These are phyloP conservation scores for Umbilicaria muhlenbergii DNA, from an alignment of 495 filamentous ascomycete species.

Conservation along the genomic window DNA sequence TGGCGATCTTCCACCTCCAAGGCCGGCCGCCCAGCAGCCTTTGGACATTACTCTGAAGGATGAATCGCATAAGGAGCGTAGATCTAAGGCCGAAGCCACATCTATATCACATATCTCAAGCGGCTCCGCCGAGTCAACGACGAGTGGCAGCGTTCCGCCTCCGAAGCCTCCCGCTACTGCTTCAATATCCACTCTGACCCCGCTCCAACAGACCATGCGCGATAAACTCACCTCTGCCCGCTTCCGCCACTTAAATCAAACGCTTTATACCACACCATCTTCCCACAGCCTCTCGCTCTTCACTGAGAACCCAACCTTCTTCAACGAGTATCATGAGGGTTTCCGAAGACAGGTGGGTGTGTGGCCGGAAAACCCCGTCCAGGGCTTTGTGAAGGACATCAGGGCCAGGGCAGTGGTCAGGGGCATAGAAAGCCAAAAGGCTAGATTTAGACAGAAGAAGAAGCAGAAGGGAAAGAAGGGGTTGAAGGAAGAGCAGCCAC, in stretches of 20 bases:
- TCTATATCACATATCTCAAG: background rate
- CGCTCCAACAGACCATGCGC: conserved; percentile 84
- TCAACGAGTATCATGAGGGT: conserved; percentile 83
- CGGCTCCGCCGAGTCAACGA: background rate
- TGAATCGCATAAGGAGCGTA: background rate
- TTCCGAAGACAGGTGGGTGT: conserved; percentile 87
- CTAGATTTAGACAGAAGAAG: conserved; percentile 10
- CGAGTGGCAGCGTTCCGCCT: conserved; percentile 1
- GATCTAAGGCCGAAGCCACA: background rate
- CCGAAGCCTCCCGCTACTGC: conserved; percentile 18
- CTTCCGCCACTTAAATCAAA: conserved; percentile 94
- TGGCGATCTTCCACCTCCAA: conserved; percentile 2
- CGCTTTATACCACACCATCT: conserved; percentile 84
- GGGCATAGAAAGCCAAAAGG: conserved; percentile 6
- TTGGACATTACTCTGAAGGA: background rate
- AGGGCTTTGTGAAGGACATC: conserved; percentile 58
- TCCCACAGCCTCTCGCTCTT: conserved; percentile 64
- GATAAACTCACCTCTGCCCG: conserved; percentile 84
- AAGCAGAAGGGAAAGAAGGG: conserved; percentile 17
- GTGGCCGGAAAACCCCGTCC: conserved; percentile 92
- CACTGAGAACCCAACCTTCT: conserved; percentile 67
- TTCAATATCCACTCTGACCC: conserved; percentile 47
- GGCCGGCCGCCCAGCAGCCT: background rate
- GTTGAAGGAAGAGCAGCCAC: conserved; percentile 16
- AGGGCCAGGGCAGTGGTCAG: conserved; percentile 34